A percentile compares a stretch with the other conserved stretches of the same genome.
Evolutionary conservation across 164 flowering plant species (phyloP).

Genomic region (Liriodendron chinense): DNA sequence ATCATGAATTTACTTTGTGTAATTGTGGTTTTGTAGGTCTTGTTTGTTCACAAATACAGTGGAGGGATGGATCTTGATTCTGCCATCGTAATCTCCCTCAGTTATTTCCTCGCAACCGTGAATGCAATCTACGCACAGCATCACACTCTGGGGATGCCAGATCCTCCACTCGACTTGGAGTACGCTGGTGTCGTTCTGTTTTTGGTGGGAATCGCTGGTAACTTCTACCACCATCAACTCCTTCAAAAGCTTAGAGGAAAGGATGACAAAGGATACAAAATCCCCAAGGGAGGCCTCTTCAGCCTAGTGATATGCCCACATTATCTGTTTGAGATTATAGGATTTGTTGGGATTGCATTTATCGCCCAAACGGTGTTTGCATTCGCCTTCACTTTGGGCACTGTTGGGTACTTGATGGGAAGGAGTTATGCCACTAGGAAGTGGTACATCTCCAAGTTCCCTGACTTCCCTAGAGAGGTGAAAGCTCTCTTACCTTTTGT

Average conservation of each 20-base stretch:
- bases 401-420: slow-evolving; percentile 42
- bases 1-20: neutral
- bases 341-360: slow-evolving; percentile 48
- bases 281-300: slow-evolving; percentile 68
- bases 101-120: slow-evolving; percentile 37
- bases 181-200: slow-evolving; percentile 43
- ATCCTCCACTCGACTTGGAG: slow-evolving; percentile 43
- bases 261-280: slow-evolving; percentile 47
- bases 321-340: slow-evolving; percentile 61
- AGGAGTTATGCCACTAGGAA: slow-evolving; percentile 64
- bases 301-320: slow-evolving; percentile 66
- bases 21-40: slow-evolving; percentile 31
- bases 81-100: slow-evolving; percentile 28
- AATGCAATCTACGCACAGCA: slow-evolving; percentile 46
- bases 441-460: slow-evolving; percentile 72
- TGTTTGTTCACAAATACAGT: slow-evolving; percentile 68
- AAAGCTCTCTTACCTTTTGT: slow-evolving; percentile 66
- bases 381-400: slow-evolving; percentile 35
- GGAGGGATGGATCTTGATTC: slow-evolving; percentile 46
- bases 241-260: slow-evolving; percentile 47
- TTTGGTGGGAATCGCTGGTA: slow-evolving; percentile 53
- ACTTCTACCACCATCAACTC: slow-evolving; percentile 65
- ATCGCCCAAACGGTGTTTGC: slow-evolving; percentile 57
- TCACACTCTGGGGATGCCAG: slow-evolving; percentile 27
- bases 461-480: slow-evolving; percentile 49